Percentiles rank a stretch among this genome's conserved stretches.
These are phyloP conservation scores for Pseudonitzschia multiseries DNA, from an alignment of 108 stramenopile genomes.

Conservation along the genomic window DNA sequence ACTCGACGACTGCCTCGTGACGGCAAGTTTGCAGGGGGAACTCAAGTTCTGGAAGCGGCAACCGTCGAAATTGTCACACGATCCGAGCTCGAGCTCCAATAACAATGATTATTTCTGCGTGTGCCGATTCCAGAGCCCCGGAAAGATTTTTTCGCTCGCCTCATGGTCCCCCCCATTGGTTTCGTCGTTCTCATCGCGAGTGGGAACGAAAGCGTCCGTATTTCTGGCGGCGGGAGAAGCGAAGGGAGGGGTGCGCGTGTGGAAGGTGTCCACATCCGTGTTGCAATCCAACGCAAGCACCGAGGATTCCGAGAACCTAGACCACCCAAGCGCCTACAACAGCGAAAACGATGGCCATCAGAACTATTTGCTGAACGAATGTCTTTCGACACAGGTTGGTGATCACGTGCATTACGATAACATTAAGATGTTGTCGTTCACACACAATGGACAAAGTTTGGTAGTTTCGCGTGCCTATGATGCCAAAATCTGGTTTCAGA, in stretches of 20 bases:
- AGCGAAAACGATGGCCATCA: too few relatives aligned
- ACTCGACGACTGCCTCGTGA: background rate
- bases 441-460: constrained; percentile 1
- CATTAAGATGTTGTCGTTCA: constrained; percentile 9
- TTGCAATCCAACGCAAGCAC: too few relatives aligned
- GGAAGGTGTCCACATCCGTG: constrained; percentile 7
- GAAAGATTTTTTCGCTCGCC: constrained; percentile 12
- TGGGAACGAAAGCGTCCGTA: background rate
- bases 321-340: too few relatives aligned
- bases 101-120: background rate
- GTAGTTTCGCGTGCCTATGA: constrained; percentile 13
- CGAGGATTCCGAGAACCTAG: too few relatives aligned
- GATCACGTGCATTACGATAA: constrained; percentile 22
- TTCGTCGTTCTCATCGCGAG: background rate
- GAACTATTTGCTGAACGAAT: background rate
- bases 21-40: constrained; percentile 20
- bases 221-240: constrained; percentile 13
- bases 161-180: background rate
- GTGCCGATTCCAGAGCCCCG: constrained; percentile 8
- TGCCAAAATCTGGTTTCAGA: constrained; percentile 10
- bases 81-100: background rate
- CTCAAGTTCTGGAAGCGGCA: constrained; percentile 12
- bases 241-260: constrained; percentile 5
- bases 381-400: background rate
- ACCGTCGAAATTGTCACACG: background rate